Percentiles rank a stretch among this genome's conserved stretches.
Conservation (phyloP, 371 early-diverging fungal genomes). For the Mortierella sp. region DNA sequence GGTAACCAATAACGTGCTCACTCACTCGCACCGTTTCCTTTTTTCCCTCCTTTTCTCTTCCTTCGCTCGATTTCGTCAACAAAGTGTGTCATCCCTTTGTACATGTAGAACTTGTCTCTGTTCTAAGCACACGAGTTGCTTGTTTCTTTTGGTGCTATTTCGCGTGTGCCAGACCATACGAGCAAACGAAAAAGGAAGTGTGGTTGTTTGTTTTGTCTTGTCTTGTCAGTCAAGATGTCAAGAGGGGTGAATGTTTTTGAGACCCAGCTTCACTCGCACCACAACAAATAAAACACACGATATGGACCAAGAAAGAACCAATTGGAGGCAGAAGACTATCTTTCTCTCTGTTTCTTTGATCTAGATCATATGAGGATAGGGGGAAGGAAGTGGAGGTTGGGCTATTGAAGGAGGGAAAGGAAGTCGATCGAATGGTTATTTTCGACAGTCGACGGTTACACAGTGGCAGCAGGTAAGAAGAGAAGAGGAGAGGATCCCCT, state of each 20-base stretch:
- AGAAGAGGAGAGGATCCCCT: background rate
- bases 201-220: background rate
- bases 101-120: background rate
- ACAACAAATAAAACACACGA: background rate
- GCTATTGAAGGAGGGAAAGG: background rate
- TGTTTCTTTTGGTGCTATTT: background rate
- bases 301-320: background rate
- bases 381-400: background rate
- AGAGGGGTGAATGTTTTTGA: background rate
- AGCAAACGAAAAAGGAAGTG: background rate
- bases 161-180: background rate
- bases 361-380: background rate
- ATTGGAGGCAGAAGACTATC: background rate
- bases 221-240: background rate
- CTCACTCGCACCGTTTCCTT: too few species aligned
- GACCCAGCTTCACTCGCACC: background rate
- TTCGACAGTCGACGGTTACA: constrained; percentile 8
- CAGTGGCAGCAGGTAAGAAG: background rate
- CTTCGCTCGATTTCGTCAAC: background rate
- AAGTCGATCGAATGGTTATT: background rate
- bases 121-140: constrained; percentile 2
- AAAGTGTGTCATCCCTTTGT: background rate
- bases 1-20: background rate
- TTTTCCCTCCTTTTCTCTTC: background rate
- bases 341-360: background rate